phyloP scores from a whole-genome alignment of 176 grass and related monocot genomes.

The Rhynchospora breviuscula region DNA sequence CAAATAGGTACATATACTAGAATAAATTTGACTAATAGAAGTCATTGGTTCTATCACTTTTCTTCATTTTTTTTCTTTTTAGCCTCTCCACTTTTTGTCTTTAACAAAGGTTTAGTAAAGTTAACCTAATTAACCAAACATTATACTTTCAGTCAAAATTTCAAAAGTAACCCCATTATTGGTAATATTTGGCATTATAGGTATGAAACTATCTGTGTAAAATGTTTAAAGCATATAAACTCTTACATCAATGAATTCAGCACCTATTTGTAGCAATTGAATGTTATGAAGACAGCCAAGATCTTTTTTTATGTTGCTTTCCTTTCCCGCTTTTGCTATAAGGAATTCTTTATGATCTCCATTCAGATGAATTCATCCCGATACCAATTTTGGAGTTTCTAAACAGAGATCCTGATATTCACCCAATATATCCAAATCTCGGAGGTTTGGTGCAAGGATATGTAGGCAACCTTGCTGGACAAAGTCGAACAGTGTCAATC shows the following conservation, averaged over 20 bases:
- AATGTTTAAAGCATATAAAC: conserved; percentile 4
- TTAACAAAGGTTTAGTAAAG: too few relatives aligned
- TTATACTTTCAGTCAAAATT: background rate
- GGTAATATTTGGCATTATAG: background rate
- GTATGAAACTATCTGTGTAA: background rate
- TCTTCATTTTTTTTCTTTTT: too few relatives aligned
- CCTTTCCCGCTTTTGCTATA: background rate
- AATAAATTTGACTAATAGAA: too few relatives aligned
- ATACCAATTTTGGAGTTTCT: conserved; percentile 26
- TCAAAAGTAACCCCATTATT: background rate
- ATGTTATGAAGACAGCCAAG: conserved; percentile 27
- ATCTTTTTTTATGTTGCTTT: conserved; percentile 26
- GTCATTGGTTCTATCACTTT: too few relatives aligned
- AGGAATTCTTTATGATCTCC: background rate
- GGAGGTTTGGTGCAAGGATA: conserved; percentile 40
- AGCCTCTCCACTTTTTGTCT: too few relatives aligned
- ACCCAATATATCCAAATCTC: conserved; percentile 26
- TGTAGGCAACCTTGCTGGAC: conserved; percentile 21
- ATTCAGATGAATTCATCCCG: conserved; percentile 3
- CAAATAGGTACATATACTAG: background rate
- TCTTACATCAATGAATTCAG: conserved; percentile 21
- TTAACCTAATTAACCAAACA: too few relatives aligned
- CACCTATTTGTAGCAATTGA: conserved; percentile 27
- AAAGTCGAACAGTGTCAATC: conserved; percentile 22
- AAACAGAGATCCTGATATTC: conserved; percentile 30